Base-by-base conservation (phyloP, 75 land plant genomes). In the Gnetum montanum region DNA sequence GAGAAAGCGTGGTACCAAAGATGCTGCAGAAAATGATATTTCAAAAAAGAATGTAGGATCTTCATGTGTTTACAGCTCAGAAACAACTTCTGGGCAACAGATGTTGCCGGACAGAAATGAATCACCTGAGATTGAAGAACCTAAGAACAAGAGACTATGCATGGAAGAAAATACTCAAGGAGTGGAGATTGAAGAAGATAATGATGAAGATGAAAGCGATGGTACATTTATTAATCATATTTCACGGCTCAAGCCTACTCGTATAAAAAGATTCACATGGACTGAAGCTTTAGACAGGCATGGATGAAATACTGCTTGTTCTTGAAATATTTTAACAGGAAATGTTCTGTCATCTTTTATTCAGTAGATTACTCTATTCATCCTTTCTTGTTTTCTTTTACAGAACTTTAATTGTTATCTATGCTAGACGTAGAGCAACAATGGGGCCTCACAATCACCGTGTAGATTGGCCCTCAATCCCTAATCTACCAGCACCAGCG, bases 271-370 rank as follows among this genome's bases (percentile, higher is more conserved):
- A 65, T 85, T 85, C 59, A 59, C 58, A 16, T 94, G 98, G 98
- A 87, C 82, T 40, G 92, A 90, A 19, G 49, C 49, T 30, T 63
- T 74, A 34, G 98, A 94, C 43, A 85, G 90, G 98, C 87, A 68
- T 40, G 16, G 28, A 34, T 13, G 15, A 20, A 8, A 33, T 29
- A 27, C 15, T 34, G 16, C n/a, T n/a, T n/a, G n/a, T n/a, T n/a
- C n/a, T n/a, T n/a, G n/a, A n/a, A n/a, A n/a, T 24, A 57, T 15
- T 13, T 10, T 40, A 10, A 40, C 41, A 10, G 10, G 41, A 40
- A 10, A 10, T 40, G 41, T 40, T 40, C 15, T 10, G 41, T 15
- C 41, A n/a, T n/a, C n/a, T n/a, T n/a, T n/a, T 31, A 34, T 31
- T 8, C 11, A 25, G 40, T 57, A n/a, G 6, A 1, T 7, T n/a